Base-by-base conservation (phyloP, 805 yeast species). In the Wickerhamomyces queroliae region DNA sequence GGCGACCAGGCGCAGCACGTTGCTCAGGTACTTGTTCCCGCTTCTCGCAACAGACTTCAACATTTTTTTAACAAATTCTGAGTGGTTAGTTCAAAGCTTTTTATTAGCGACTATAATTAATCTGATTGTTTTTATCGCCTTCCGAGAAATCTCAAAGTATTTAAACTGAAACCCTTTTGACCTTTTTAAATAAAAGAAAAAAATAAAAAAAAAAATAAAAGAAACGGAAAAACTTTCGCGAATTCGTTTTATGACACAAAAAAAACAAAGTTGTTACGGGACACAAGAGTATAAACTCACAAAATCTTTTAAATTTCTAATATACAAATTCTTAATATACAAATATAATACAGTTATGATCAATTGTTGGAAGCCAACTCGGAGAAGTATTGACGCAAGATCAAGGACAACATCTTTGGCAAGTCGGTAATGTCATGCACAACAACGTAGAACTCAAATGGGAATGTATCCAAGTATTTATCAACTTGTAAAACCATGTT, bases 391-490 rank as follows among this genome's bases (percentile, higher is more conserved):
- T 93, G 99, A 53, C 98, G 78, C 43, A 93, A 70, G 46, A 95
- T 91, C 48, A 83, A 69, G 2, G 97, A 78, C 39, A 93, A 70
- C 83, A 93, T 89, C 55, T 82, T 86, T 13, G 99, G 99, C 28
- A 93, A 70, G 63, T 91, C 98, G 35, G 73, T 73, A 49, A 95
- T 84, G 55, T 91, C 80, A 50, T 85, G 80, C 20, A 93, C 97
- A 49, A 95, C 91, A 43, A 91, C 96, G 57, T 91, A 93, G 59
- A 84, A 93, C 58, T 93, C 98, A 63, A 93, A 93, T 51, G 99
- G 98, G 80, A 93, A 93, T 22, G 85, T 75, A 52, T 91, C 96
- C 60, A 93, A 72, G 55, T 93, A 93, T 50, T 81, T 85, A 43
- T 78, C 81, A 43, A 93, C 93, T 56, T 82, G 73, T 46, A 95